A percentile compares a stretch with the other conserved stretches of the same genome.
phyloP scores from a whole-genome alignment of 75 land plant species.

The Chamaecyparis obtusa region DNA sequence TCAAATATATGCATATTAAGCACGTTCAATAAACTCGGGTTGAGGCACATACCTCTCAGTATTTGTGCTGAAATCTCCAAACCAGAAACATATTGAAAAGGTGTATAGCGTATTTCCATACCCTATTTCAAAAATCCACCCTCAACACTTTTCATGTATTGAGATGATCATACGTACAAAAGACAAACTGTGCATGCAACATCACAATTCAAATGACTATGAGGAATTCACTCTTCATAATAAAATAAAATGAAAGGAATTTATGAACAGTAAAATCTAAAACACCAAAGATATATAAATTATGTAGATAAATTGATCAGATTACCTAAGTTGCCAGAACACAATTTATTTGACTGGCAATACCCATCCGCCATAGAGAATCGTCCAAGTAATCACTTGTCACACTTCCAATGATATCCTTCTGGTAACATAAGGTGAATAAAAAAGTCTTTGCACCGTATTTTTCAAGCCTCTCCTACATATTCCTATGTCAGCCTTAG shows the following conservation, averaged over 20 bases:
- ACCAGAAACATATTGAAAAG: no score
- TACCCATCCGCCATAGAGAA: conserved; percentile 85
- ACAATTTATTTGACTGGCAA: conserved; percentile 90
- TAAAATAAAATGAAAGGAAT: neutral
- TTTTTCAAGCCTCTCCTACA: neutral
- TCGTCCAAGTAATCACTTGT: conserved; percentile 88
- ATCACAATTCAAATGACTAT: neutral
- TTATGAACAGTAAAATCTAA: neutral
- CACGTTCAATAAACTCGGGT: no score
- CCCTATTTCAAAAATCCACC: no score
- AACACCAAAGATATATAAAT: neutral
- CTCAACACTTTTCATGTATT: no score
- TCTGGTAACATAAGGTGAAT: conserved; percentile 68
- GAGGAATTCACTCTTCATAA: neutral
- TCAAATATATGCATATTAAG: no score
- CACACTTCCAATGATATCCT: conserved; percentile 87
- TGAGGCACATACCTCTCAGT: no score
- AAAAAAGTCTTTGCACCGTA: conserved; percentile 34
- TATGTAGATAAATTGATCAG: neutral
- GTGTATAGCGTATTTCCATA: no score
- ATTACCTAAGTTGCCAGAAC: conserved; percentile 95
- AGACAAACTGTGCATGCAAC: neutral
- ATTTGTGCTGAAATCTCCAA: no score
- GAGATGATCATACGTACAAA: neutral
- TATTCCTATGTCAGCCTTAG: neutral